Conservation (phyloP, 768 basidiomycete genomes). For the Punctularia strigosozonata region DNA sequence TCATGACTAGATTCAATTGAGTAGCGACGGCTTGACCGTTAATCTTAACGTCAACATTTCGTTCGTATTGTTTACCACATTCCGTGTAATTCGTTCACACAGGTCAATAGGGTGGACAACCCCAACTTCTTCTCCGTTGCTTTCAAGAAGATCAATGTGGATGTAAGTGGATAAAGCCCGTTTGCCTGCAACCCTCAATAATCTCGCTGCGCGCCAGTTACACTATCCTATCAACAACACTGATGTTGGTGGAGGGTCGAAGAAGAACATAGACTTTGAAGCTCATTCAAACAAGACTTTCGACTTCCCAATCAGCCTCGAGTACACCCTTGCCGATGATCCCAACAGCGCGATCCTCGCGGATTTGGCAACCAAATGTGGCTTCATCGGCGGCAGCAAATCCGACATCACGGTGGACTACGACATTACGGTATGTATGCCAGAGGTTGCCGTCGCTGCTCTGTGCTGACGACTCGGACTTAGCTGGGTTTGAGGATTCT, state of each 20-base stretch:
- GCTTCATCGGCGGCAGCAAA: conserved; percentile 30
- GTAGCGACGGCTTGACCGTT: conserved; percentile 32
- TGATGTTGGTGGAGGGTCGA: conserved; percentile 49
- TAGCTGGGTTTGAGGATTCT: conserved; percentile 57
- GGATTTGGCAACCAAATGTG: conserved; percentile 57
- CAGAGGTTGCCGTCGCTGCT: conserved; percentile 2
- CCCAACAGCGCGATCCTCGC: conserved; percentile 41
- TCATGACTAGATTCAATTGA: conserved; percentile 23
- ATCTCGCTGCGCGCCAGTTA: conserved; percentile 41
- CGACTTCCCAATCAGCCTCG: conserved; percentile 64
- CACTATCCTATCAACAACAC: conserved; percentile 68
- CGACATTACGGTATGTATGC: conserved; percentile 45
- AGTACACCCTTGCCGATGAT: conserved; percentile 43
- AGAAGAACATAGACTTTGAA: conserved; percentile 28
- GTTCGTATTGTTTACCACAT: conserved; percentile 27
- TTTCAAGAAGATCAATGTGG: conserved; percentile 50
- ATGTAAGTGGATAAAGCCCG: conserved; percentile 24
- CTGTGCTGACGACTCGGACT: conserved; percentile 5
- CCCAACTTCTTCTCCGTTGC: conserved; percentile 71
- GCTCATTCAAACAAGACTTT: conserved; percentile 49
- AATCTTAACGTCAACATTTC: conserved; percentile 56
- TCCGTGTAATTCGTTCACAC: neutral
- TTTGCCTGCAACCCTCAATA: neutral
- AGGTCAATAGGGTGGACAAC: conserved; percentile 48
- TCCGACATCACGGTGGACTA: conserved; percentile 48